Evolutionary conservation across 305 asterid genomes (phyloP), one percentile per base, ranked within the genome.

Genomic region (Withania somnifera): DNA sequence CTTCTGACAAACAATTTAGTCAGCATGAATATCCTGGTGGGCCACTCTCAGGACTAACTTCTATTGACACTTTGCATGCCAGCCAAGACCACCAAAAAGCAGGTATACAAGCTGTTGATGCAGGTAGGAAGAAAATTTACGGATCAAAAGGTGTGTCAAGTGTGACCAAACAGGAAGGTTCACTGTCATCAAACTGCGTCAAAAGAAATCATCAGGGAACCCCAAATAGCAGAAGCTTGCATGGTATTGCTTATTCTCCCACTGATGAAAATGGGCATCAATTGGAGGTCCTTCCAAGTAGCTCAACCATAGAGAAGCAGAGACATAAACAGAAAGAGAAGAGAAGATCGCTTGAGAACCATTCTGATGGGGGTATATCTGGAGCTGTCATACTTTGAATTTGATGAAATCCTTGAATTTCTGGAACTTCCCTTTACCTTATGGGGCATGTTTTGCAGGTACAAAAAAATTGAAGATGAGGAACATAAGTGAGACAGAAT

Each of bases 291-390:
- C 90, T 86, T 68, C 84, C 90, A n/a, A 85, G 84, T 54, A 77
- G 83, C 84, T 88, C 87, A 69, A 78, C 81, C 84, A 77, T 28
- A 34, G 93, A 88, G 85, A 89, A 83, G 84, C 84, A 45, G 79
- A 78, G 66, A 82, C 89, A 83, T 84, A 87, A 82, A 73, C 85
- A 86, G 82, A 87, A 88, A 81, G 93, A 88, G 85, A 92, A 82
- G 85, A 88, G 84, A 76, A 71, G 64, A 75, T 86, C 91, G 17
- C 85, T 86, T 67, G 86, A 80, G 66, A 87, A 81, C 85, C 82
- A 73, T 81, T 84, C 90, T 82, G 94, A 87, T 77, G 92, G 84
- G 92, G 97, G 98, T 95, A 93, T 80, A 56, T 81, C 77, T 50
- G 42, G 84, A 54, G 67, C 45, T 32, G 47, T 40, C 26, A 30